Evolutionary conservation across 495 filamentous ascomycete species (phyloP).

Genomic region (Talaromyces ruber): DNA sequence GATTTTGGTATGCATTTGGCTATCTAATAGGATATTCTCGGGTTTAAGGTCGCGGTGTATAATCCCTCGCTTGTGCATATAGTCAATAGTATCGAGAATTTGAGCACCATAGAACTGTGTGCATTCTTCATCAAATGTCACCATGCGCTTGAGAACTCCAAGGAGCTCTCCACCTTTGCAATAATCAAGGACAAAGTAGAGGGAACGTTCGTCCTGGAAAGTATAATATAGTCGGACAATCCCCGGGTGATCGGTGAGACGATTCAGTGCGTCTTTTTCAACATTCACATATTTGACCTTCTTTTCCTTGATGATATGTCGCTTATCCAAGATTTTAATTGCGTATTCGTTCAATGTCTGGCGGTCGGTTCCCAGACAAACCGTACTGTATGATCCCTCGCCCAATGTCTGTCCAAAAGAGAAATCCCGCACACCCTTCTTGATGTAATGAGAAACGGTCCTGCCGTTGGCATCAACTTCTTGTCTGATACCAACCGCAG

Average conservation of each 20-base stretch:
- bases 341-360: slow-evolving; percentile 95
- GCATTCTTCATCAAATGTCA: slow-evolving; percentile 93
- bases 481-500: slow-evolving; percentile 67
- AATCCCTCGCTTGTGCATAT: slow-evolving; percentile 94
- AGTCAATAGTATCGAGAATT: slow-evolving; percentile 93
- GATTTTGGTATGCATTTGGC: slow-evolving; percentile 96
- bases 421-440: slow-evolving; percentile 97
- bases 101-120: slow-evolving; percentile 91
- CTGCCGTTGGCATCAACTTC: slow-evolving; percentile 79
- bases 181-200: slow-evolving; percentile 96
- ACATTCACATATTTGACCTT: slow-evolving; percentile 99
- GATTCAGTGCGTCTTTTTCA: slow-evolving; percentile 96
- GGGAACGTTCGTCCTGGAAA: slow-evolving; percentile 90
- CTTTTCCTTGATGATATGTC: slow-evolving; percentile 99
- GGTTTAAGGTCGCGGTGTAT: slow-evolving; percentile 98
- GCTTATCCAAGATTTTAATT: slow-evolving; percentile 97
- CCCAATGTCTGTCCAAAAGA: slow-evolving; percentile 86
- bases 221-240: slow-evolving; percentile 98
- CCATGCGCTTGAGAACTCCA: slow-evolving; percentile 86
- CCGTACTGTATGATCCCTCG: slow-evolving; percentile 97
- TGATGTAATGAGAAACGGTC: slow-evolving; percentile 72
- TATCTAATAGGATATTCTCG: slow-evolving; percentile 92
- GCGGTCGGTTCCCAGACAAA: slow-evolving; percentile 87
- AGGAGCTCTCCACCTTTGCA: slow-evolving; percentile 89
- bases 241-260: slow-evolving; percentile 91